These are phyloP conservation scores for Jatropha podagrica DNA, from an alignment of 441 rosid genomes.

Conservation along the genomic window DNA sequence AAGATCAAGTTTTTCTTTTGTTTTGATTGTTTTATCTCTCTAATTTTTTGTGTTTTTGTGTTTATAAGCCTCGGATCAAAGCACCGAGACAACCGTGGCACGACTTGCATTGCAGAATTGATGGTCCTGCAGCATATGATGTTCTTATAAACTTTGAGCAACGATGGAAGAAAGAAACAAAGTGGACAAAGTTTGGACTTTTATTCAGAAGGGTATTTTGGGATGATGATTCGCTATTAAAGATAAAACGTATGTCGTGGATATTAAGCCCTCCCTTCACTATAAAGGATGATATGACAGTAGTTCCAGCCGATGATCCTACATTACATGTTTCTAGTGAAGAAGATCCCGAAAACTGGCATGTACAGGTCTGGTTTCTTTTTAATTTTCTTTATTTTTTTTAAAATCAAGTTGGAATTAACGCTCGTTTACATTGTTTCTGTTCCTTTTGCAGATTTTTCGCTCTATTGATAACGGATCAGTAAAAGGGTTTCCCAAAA, in stretches of 20 bases:
- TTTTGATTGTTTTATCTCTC: not conserved
- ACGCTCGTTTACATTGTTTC: constrained; percentile 1
- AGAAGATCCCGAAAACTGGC: constrained; percentile 80
- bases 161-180: constrained; percentile 84
- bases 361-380: constrained; percentile 60
- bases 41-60: not conserved
- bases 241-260: constrained; percentile 87
- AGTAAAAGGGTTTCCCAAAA: constrained; percentile 86
- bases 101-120: constrained; percentile 83
- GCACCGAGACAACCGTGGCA: constrained; percentile 99
- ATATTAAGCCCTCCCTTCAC: constrained; percentile 60
- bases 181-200: constrained; percentile 65
- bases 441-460: constrained; percentile 56
- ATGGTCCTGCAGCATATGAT: constrained; percentile 96
- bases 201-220: constrained; percentile 56
- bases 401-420: not conserved
- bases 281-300: constrained; percentile 40
- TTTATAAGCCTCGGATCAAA: constrained; percentile 49
- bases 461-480: constrained; percentile 94
- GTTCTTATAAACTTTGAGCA: constrained; percentile 95
- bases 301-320: constrained; percentile 67
- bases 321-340: constrained; percentile 48
- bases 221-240: constrained; percentile 79
- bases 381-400: not conserved
- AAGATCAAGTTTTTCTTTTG: not conserved